These are phyloP conservation scores for Magnusiomyces fungicola DNA, from an alignment of 1,139 yeast species.

Conservation along the genomic window DNA sequence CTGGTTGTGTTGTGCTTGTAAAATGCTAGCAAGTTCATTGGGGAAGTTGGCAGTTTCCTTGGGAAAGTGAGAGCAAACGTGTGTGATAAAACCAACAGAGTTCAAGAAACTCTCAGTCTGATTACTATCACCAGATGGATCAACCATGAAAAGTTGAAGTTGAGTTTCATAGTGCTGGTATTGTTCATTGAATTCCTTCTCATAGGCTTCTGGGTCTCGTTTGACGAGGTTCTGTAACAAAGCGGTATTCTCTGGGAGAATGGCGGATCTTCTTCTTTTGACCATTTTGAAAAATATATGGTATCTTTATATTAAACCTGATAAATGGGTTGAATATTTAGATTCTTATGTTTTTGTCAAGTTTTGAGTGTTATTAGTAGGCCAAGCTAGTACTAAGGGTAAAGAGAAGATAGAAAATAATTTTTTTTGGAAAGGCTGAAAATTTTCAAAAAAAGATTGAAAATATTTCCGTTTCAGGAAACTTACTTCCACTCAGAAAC, in stretches of 20 bases:
- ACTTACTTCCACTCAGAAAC: too few relatives aligned
- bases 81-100: conserved; percentile 81
- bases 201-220: conserved; percentile 86
- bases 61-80: conserved; percentile 85
- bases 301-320: too few relatives aligned
- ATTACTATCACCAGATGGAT: conserved; percentile 46
- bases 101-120: conserved; percentile 66
- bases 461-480: too few relatives aligned
- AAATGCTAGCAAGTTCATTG: conserved; percentile 59
- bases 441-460: too few relatives aligned
- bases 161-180: conserved; percentile 86
- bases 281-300: conserved; percentile 70
- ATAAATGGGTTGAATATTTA: too few relatives aligned
- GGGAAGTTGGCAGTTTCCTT: conserved; percentile 83
- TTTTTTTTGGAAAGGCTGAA: too few relatives aligned
- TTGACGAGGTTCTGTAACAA: conserved; percentile 84
- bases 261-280: conserved; percentile 82
- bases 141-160: conserved; percentile 72
- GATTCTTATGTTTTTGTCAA: too few relatives aligned
- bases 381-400: too few relatives aligned
- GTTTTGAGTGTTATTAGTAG: too few relatives aligned
- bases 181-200: conserved; percentile 89
- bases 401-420: too few relatives aligned
- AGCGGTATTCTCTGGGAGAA: conserved; percentile 85
- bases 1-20: conserved; percentile 69